phyloP scores from a whole-genome alignment of 192 early-diverging fungal species.

The Rhizophagus prolifer region DNA sequence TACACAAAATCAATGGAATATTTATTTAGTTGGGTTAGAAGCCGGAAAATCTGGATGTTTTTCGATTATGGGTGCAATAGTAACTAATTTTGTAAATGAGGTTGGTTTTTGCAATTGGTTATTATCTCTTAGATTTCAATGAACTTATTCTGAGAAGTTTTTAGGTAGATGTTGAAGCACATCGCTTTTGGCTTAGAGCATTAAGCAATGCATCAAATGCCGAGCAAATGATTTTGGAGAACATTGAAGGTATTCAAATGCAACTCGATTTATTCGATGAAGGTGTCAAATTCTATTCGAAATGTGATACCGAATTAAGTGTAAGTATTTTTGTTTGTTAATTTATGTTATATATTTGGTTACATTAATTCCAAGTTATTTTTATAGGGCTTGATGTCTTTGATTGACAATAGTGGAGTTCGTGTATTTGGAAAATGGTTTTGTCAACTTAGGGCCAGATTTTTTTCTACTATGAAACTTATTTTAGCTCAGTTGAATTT shows the following conservation, averaged over 20 bases:
- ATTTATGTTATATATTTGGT: neutral
- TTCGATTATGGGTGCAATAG: neutral
- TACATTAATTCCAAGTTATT: neutral
- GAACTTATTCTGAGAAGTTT: neutral
- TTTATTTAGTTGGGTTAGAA: slow-evolving; percentile 22
- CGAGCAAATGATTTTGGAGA: neutral
- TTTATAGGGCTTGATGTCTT: slow-evolving; percentile 11
- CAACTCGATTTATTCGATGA: neutral
- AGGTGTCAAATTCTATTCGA: neutral
- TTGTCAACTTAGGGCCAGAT: slow-evolving; percentile 13
- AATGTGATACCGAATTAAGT: slow-evolving; percentile 12
- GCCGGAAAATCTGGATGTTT: slow-evolving; percentile 20
- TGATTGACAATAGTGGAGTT: neutral
- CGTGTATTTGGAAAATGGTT: slow-evolving; percentile 14
- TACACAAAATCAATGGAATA: slow-evolving; percentile 14
- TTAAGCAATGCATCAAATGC: neutral
- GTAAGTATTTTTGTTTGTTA: neutral
- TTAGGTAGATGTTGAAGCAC: slow-evolving; percentile 20
- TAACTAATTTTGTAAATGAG: neutral
- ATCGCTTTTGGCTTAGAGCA: slow-evolving; percentile 16
- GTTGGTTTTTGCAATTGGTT: neutral
- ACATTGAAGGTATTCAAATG: neutral
- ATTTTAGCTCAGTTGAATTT: neutral
- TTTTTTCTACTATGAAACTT: slow-evolving; percentile 5
- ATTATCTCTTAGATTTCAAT: neutral